Conservation (phyloP, 179 eudicot species). For the Spergularia azorica region DNA sequence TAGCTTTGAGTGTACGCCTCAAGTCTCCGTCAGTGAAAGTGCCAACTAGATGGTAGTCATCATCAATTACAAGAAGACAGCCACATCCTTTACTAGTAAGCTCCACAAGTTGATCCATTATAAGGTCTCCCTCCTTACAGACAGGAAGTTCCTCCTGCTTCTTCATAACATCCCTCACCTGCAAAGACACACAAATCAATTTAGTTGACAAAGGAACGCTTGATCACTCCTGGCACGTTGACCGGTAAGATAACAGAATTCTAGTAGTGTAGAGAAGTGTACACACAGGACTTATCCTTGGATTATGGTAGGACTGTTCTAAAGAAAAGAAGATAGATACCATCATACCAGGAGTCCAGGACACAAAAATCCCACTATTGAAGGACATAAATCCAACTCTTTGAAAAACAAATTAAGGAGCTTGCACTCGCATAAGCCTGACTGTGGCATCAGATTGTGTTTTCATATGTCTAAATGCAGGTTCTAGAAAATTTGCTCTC, state of each 20-base stretch:
- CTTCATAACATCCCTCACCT: constrained; percentile 99
- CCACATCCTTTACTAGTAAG: constrained; percentile 97
- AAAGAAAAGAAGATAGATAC: too few species aligned
- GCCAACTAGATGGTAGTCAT: constrained; percentile 68
- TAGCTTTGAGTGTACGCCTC: constrained; percentile 89
- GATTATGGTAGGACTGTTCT: too few species aligned
- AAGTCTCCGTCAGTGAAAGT: constrained; percentile 98
- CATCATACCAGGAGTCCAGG: too few species aligned
- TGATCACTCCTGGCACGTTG: background rate
- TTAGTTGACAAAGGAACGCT: background rate
- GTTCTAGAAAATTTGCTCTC: background rate
- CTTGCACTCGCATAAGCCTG: background rate
- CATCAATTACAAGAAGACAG: constrained; percentile 87
- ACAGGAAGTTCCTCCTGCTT: constrained; percentile 84
- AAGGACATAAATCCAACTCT: background rate
- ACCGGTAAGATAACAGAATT: background rate
- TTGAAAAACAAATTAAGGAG: background rate
- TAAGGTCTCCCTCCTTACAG: constrained; percentile 85
- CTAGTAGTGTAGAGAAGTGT: too few species aligned
- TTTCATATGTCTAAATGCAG: background rate
- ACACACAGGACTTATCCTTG: too few species aligned
- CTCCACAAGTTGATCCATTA: constrained; percentile 97
- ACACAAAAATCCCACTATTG: too few species aligned
- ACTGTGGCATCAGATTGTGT: background rate
- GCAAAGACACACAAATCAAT: constrained; percentile 30